Conservation (phyloP, 371 early-diverging fungal genomes). For the Smittium mucronatum region DNA sequence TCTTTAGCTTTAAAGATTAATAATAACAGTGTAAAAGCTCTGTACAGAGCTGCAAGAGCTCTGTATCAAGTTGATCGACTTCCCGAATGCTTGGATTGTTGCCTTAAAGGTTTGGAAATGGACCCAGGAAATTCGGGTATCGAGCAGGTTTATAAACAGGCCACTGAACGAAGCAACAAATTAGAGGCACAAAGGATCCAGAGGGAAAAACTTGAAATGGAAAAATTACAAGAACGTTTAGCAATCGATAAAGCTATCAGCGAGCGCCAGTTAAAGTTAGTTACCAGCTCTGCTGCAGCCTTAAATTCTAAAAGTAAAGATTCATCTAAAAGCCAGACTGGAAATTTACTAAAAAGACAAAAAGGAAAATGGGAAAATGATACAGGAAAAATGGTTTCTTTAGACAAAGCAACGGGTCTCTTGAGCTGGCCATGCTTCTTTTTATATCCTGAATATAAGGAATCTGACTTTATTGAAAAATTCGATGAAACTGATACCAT, state of each 20-base stretch:
- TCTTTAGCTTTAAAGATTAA: slow-evolving; percentile 64
- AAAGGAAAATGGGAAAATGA: slow-evolving; percentile 25
- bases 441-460: slow-evolving; percentile 84
- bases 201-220: slow-evolving; percentile 34
- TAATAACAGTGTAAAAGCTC: slow-evolving; percentile 76
- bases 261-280: slow-evolving; percentile 21
- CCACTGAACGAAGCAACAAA: slow-evolving; percentile 37
- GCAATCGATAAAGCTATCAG: slow-evolving; percentile 41
- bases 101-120: slow-evolving; percentile 47
- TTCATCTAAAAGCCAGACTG: background rate
- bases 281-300: background rate
- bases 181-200: slow-evolving; percentile 31
- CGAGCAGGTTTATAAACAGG: slow-evolving; percentile 22
- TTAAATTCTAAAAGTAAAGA: background rate
- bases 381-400: slow-evolving; percentile 41
- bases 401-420: slow-evolving; percentile 46
- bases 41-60: slow-evolving; percentile 80
- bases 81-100: slow-evolving; percentile 75
- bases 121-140: slow-evolving; percentile 61
- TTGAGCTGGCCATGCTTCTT: slow-evolving; percentile 81
- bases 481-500: slow-evolving; percentile 77
- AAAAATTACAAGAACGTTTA: slow-evolving; percentile 39
- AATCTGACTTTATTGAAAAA: slow-evolving; percentile 77
- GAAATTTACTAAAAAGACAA: background rate
- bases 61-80: slow-evolving; percentile 58